Base-by-base conservation (phyloP, 257 asterid genomes). In the Rubia yunnanensis region DNA sequence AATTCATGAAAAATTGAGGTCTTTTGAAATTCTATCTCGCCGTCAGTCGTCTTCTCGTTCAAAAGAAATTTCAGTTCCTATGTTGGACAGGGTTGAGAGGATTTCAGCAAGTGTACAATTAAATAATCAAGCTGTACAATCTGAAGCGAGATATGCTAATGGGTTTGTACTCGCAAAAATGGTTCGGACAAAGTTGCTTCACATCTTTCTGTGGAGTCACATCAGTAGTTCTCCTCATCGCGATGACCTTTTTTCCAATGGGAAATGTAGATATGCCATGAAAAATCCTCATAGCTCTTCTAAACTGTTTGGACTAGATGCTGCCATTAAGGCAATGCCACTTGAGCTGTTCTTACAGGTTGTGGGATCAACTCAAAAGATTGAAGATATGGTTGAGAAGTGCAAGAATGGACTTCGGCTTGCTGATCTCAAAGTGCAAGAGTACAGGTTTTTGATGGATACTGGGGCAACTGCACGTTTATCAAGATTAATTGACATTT, bases 171-270 rank as follows among this genome's bases (percentile, higher is more conserved):
- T 59, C 63, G 92, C 94, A 73, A 92, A 82, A 85, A 84, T 92
- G 94, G 90, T 89, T 56, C 82, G 95, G 59, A 70, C 95, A 58
- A 89, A 83, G 89, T 89, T 92, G 74, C 83, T 92, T 78, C 98
- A 92, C 80, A 72, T 74, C 56, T 86, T 81, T 78, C 81, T 92
- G 76, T 92, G 97, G 97, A 83, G 72, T 67, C 87, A 79, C 73
- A 63, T 84, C 73, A 63, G 80, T 78, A 72, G 79, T 73, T 78
- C 80, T 28, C 78, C 82, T 66, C 80, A 83, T 69, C 74, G 86
- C 83, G 82, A 79, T 79, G 82, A 79, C 77, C 81, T 67, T 64
- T 78, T 84, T 57, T 79, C 79, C 41, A 70, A 77, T 72, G 83
- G 76, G 60, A 68, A 78, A 63, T 76, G 74, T 68, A 81, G 84